Conservation (phyloP, 1,284 basidiomycete species). For the Fomitopsis pinicola region DNA sequence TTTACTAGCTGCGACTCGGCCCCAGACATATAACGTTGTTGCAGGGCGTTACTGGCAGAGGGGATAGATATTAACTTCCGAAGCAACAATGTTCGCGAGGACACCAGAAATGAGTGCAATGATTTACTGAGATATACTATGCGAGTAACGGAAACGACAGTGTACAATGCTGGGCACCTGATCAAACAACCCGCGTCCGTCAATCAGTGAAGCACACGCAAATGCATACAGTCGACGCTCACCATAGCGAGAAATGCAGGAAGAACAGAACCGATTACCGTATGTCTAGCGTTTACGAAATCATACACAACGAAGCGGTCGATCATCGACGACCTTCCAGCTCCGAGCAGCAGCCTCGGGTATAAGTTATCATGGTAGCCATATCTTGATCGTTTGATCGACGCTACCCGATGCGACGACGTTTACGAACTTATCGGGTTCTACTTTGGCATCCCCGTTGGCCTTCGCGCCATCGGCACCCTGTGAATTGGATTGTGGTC, state of each 20-base stretch:
- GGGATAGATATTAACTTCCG: background rate
- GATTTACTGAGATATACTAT: background rate
- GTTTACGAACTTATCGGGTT: conserved; percentile 43
- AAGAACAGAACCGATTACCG: conserved; percentile 1
- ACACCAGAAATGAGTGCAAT: background rate
- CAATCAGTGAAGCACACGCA: too few species aligned
- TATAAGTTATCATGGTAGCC: conserved; percentile 20
- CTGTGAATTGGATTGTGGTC: conserved; percentile 43
- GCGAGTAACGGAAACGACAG: conserved; percentile 2
- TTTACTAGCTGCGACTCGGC: background rate
- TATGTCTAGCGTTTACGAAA: conserved; percentile 1
- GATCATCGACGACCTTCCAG: background rate
- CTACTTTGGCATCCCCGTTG: conserved; percentile 21
- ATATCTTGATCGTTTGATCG: conserved; percentile 44
- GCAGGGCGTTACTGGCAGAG: background rate
- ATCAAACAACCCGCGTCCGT: background rate
- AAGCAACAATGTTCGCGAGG: background rate
- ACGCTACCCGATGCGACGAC: conserved; percentile 66
- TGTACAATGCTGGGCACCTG: conserved; percentile 1
- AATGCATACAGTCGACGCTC: background rate
- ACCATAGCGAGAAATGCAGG: background rate
- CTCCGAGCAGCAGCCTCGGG: background rate
- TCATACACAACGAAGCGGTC: background rate
- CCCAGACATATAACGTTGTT: background rate
- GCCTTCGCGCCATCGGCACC: conserved; percentile 29